A percentile compares a stretch with the other conserved stretches of the same genome.
These are phyloP conservation scores for Globisporangium canariense DNA, from an alignment of 352 stramenopile species.

Conservation along the genomic window DNA sequence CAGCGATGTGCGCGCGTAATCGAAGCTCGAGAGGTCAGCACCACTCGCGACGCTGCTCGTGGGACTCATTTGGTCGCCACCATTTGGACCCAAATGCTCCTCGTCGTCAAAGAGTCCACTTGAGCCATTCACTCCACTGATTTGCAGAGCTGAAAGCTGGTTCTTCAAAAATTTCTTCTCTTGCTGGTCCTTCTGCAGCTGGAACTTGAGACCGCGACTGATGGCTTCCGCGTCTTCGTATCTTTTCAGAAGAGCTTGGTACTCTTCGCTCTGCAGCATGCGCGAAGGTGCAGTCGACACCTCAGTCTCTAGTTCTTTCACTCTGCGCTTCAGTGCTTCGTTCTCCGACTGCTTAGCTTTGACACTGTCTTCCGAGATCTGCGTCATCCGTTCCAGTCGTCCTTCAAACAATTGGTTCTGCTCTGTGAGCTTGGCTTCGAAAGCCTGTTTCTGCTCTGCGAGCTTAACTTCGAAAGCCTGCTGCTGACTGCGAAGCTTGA, in stretches of 20 bases:
- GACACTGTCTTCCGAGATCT: constrained; percentile 22
- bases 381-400: constrained; percentile 20
- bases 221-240: constrained; percentile 70
- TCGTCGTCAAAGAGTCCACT: constrained; percentile 23
- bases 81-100: not conserved
- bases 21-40: constrained; percentile 61
- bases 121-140: not conserved
- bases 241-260: constrained; percentile 50
- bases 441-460: constrained; percentile 26
- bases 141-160: constrained; percentile 44
- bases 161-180: constrained; percentile 78
- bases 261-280: constrained; percentile 46
- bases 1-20: constrained; percentile 30
- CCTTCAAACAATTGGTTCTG: constrained; percentile 33
- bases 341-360: constrained; percentile 32
- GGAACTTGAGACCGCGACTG: constrained; percentile 56
- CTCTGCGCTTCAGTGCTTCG: constrained; percentile 16
- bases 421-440: constrained; percentile 20
- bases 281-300: constrained; percentile 21
- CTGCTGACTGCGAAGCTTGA: constrained; percentile 23
- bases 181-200: constrained; percentile 71
- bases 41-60: constrained; percentile 40
- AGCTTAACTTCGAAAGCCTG: constrained; percentile 16
- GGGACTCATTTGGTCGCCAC: constrained; percentile 22
- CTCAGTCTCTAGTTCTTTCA: constrained; percentile 38